Conservation (phyloP, 495 filamentous ascomycete genomes). For the Aspergillus bertholletiae region DNA sequence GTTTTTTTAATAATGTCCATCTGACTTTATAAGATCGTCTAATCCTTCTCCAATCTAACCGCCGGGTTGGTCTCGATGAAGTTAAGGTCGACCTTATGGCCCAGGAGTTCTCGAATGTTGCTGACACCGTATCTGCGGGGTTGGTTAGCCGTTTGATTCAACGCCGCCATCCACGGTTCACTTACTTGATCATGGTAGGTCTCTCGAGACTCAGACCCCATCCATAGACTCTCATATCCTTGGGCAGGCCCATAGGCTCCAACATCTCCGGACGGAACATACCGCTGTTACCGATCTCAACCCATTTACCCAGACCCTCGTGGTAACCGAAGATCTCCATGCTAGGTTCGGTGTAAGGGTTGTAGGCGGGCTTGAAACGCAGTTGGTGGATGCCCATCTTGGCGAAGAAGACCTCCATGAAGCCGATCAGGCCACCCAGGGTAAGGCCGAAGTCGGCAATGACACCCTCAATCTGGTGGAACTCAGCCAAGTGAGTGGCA, state of each 20-base stretch:
- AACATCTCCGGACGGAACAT: slow-evolving; percentile 99
- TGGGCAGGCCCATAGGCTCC: slow-evolving; percentile 82
- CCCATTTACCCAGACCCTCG: slow-evolving; percentile 82
- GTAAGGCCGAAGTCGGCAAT: slow-evolving; percentile 93
- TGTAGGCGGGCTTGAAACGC: slow-evolving; percentile 97
- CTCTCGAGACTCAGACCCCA: slow-evolving; percentile 89
- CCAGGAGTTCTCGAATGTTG: slow-evolving; percentile 82
- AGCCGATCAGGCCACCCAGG: slow-evolving; percentile 88
- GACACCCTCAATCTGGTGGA: slow-evolving; percentile 97
- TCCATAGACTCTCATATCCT: slow-evolving; percentile 83
- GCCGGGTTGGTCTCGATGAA: slow-evolving; percentile 83
- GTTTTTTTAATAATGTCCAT: slow-evolving; percentile 12
- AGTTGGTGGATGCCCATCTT: slow-evolving; percentile 91
- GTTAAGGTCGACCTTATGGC: slow-evolving; percentile 79
- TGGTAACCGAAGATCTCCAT: slow-evolving; percentile 97
- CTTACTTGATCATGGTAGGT: slow-evolving; percentile 95
- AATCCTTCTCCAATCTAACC: slow-evolving; percentile 73
- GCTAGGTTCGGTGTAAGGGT: slow-evolving; percentile 95
- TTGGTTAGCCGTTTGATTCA: background rate
- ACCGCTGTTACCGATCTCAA: slow-evolving; percentile 96
- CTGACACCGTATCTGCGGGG: slow-evolving; percentile 63
- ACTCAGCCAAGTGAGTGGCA: slow-evolving; percentile 93
- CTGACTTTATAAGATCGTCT: slow-evolving; percentile 20
- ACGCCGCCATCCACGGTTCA: slow-evolving; percentile 2
- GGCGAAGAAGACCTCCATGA: slow-evolving; percentile 93